Evolutionary conservation across 2,329 filamentous ascomycete species (phyloP).

Genomic region (Microsporum canis): DNA sequence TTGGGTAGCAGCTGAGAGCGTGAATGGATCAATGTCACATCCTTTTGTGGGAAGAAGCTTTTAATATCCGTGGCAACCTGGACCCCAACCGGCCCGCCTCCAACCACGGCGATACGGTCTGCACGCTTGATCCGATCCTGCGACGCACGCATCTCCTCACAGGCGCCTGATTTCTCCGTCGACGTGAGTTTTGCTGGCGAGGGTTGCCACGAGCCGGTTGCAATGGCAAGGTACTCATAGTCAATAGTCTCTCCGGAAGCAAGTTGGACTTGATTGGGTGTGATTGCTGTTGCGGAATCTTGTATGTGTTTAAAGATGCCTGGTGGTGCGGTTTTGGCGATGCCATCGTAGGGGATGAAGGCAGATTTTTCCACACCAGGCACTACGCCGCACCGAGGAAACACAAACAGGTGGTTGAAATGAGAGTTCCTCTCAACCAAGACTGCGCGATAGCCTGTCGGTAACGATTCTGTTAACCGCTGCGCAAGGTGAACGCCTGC

Average conservation of each 20-base stretch:
- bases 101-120: slow-evolving; percentile 30
- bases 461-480: slow-evolving; percentile 39
- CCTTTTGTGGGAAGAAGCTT: slow-evolving; percentile 30
- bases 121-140: slow-evolving; percentile 38
- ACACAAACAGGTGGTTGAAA: slow-evolving; percentile 50
- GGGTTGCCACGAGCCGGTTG: slow-evolving; percentile 43
- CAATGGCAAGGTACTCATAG: slow-evolving; percentile 47
- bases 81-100: slow-evolving; percentile 31
- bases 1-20: slow-evolving; percentile 19
- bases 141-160: slow-evolving; percentile 35
- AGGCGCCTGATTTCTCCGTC: slow-evolving; percentile 35
- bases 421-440: slow-evolving; percentile 50
- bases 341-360: slow-evolving; percentile 47
- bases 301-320: slow-evolving; percentile 35
- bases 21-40: slow-evolving; percentile 34
- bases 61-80: slow-evolving; percentile 36
- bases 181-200: slow-evolving; percentile 39
- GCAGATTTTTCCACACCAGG: slow-evolving; percentile 46
- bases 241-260: slow-evolving; percentile 36
- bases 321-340: slow-evolving; percentile 27
- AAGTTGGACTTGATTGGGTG: slow-evolving; percentile 30
- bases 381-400: slow-evolving; percentile 49
- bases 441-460: slow-evolving; percentile 43
- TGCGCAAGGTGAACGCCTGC: slow-evolving; percentile 37
- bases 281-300: slow-evolving; percentile 34